phyloP scores from a whole-genome alignment of 2,329 filamentous ascomycete genomes.

The Thermochaetoides dissita region DNA sequence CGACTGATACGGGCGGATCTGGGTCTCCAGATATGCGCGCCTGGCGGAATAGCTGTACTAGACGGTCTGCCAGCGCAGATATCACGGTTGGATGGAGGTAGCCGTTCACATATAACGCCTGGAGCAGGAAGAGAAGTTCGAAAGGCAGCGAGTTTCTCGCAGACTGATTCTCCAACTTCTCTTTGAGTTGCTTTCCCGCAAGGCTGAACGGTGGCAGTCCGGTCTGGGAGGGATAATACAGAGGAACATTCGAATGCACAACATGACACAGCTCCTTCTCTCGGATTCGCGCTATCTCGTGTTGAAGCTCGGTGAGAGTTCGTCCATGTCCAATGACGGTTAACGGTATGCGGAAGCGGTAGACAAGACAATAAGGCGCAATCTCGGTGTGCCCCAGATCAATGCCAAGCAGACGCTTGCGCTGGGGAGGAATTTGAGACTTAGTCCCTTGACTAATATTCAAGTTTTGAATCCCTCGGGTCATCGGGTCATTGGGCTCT shows the following conservation, averaged over 20 bases:
- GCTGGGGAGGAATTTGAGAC: neutral
- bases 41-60: conserved; percentile 22
- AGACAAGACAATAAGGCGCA: conserved; percentile 22
- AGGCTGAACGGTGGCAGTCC: neutral
- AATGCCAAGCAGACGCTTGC: conserved; percentile 6
- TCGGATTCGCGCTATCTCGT: conserved; percentile 18
- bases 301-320: conserved; percentile 5
- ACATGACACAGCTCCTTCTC: conserved; percentile 9
- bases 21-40: conserved; percentile 14
- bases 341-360: conserved; percentile 8
- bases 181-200: conserved; percentile 17
- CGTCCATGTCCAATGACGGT: neutral
- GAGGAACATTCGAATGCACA: neutral
- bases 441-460: too few relatives aligned
- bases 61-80: conserved; percentile 27
- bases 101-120: conserved; percentile 48
- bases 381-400: conserved; percentile 13
- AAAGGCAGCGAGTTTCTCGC: conserved; percentile 31
- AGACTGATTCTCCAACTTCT: neutral
- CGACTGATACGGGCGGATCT: conserved; percentile 30
- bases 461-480: too few relatives aligned
- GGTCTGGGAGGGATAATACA: neutral
- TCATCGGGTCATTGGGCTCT: neutral
- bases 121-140: conserved; percentile 45
- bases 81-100: conserved; percentile 44